Conservation (phyloP, 1,284 basidiomycete genomes). For the Coniophora puteana region DNA sequence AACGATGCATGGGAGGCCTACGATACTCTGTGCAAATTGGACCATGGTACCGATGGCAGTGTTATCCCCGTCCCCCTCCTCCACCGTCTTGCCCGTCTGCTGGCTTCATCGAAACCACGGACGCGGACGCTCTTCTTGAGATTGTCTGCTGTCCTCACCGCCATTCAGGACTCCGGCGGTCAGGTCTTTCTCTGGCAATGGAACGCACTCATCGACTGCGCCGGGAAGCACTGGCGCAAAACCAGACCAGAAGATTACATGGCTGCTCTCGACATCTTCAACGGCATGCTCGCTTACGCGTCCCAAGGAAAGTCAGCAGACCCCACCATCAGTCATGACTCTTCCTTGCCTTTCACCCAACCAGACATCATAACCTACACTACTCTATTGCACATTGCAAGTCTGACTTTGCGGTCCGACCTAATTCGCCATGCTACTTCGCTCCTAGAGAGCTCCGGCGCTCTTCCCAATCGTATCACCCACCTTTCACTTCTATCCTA, state of each 20-base stretch:
- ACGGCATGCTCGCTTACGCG: constrained; percentile 49
- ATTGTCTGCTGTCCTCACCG: constrained; percentile 58
- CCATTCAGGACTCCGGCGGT: constrained; percentile 49
- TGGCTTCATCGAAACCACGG: constrained; percentile 48
- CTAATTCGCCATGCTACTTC: constrained; percentile 47
- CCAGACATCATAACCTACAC: constrained; percentile 70
- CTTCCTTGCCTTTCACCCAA: too few relatives aligned
- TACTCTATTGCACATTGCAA: constrained; percentile 61
- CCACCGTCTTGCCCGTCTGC: constrained; percentile 54
- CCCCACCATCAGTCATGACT: constrained; percentile 6
- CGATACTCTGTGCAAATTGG: constrained; percentile 35
- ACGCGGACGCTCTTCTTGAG: constrained; percentile 58
- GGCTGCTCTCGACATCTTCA: constrained; percentile 55
- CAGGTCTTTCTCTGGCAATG: constrained; percentile 58
- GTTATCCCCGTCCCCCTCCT: constrained; percentile 49
- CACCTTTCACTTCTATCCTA: constrained; percentile 58
- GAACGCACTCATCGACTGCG: constrained; percentile 67
- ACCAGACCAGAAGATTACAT: constrained; percentile 53
- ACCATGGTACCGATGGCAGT: constrained; percentile 17
- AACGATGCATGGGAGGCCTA: constrained; percentile 62
- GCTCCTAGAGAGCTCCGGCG: constrained; percentile 48
- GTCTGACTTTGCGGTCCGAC: constrained; percentile 41
- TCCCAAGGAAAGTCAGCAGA: constrained; percentile 33
- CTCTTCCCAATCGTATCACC: constrained; percentile 56
- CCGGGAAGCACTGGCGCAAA: constrained; percentile 63